Evolutionary conservation across 1,284 basidiomycete genomes (phyloP), one percentile per base, ranked within the genome.

Genomic region (Marasmius oreades): DNA sequence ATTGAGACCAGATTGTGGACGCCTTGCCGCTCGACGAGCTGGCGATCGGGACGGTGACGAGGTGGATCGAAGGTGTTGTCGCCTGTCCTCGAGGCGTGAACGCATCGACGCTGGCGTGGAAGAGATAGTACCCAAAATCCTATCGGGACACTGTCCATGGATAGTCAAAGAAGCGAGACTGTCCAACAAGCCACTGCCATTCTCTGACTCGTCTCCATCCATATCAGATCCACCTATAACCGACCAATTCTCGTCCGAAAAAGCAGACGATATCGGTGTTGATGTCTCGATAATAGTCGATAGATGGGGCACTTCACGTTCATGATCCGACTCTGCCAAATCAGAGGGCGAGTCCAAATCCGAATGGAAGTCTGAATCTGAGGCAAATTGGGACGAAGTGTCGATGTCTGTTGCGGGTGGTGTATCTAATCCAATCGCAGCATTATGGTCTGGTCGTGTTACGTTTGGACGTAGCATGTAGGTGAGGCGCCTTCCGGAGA

Each of bases 401-500:
- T 85, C 81, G 61, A 82, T 68, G 63, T 91, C 88, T 0, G 88
- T 91, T 11, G 77, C 69, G 5, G 90, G 88, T 12, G 90, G 90
- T 1, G 90, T 91, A 57, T 85, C 83, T 26, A 90, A 68, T 7
- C 68, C 64, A 2, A 68, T 63, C 16, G 69, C 62, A 3, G 76
- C 76, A 42, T 65, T 64, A 53, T 71, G 76, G 63, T 84, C 82
- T 1, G 85, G 84, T 20, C 82, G 82, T 37, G 78, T 79, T 54
- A 84, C 77, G 59, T 90, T 88, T 2, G 90, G 90, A 31, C 90
- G 84, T 28, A 92, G 77, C 53, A 92, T 80, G 67, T 90, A 85
- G 1, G 90, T 92, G 42, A 90, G 74, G 22, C 90, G 85, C 48
- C 76, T 69, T 0, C 82, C 81, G 0, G 79, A 69, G 0, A 73